Conservation (phyloP, 192 early-diverging fungal species). For the Coemansia pectinata region DNA sequence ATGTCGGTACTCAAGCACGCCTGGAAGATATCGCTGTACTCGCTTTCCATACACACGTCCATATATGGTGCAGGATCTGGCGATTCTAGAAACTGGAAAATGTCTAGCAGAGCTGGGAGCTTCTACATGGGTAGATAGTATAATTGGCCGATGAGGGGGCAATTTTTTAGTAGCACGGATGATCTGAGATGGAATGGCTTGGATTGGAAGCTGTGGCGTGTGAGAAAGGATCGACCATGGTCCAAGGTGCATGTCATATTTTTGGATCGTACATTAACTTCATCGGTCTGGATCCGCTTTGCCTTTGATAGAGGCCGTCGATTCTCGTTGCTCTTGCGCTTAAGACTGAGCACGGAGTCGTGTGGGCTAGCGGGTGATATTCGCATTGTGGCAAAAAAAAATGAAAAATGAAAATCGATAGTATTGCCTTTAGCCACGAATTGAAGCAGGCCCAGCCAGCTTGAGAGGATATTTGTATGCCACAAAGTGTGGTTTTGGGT, state of each 20-base stretch:
- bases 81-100: conserved; percentile 45
- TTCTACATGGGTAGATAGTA: conserved; percentile 4
- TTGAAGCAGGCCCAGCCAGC: background rate
- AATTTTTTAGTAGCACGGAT: background rate
- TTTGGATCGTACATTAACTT: background rate
- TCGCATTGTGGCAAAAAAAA: background rate
- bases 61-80: conserved; percentile 36
- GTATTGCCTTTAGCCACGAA: background rate
- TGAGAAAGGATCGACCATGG: background rate
- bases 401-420: background rate
- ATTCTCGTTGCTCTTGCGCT: background rate
- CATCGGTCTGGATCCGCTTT: background rate
- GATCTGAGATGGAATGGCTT: background rate
- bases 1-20: conserved; percentile 18
- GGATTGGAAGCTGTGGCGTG: background rate
- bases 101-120: conserved; percentile 41
- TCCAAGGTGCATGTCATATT: background rate
- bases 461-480: background rate
- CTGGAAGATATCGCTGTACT: conserved; percentile 42
- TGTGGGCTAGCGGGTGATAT: background rate
- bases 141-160: background rate
- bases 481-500: background rate
- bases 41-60: conserved; percentile 28
- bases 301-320: background rate
- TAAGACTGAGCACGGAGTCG: background rate